Percentiles rank a stretch among this genome's conserved stretches.
Conservation (phyloP, 306 rosid species). For the Cucurbita moschata region DNA sequence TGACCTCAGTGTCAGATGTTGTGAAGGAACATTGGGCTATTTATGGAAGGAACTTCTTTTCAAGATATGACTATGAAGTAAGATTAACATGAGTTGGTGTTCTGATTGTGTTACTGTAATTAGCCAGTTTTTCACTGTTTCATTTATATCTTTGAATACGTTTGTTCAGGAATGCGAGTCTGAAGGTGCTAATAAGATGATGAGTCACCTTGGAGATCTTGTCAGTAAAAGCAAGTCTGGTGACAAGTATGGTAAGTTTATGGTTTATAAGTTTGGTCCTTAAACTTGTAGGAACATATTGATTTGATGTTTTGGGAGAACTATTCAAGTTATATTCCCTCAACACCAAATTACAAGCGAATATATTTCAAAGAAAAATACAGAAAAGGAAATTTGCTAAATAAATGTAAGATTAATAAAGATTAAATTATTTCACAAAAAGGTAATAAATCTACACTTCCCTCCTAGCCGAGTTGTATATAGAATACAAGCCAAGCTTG, state of each 20-base stretch:
- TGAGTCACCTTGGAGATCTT: slow-evolving; percentile 49
- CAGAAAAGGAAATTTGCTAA: not conserved
- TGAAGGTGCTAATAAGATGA: slow-evolving; percentile 81
- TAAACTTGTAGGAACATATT: not conserved
- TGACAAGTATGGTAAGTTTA: slow-evolving; percentile 62
- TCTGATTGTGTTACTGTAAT: not conserved
- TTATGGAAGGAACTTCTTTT: slow-evolving; percentile 88
- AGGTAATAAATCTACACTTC: not conserved
- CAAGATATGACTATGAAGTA: slow-evolving; percentile 92
- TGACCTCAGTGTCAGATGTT: slow-evolving; percentile 73
- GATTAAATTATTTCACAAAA: too few relatives aligned
- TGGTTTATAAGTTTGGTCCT: not conserved
- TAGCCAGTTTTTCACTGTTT: not conserved
- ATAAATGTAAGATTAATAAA: too few relatives aligned
- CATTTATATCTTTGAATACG: not conserved
- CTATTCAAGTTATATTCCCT: not conserved
- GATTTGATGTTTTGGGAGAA: not conserved
- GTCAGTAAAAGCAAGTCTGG: slow-evolving; percentile 59
- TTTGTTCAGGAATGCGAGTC: slow-evolving; percentile 79
- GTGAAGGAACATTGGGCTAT: slow-evolving; percentile 82
- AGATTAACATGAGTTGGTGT: not conserved
- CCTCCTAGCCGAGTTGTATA: too few relatives aligned
- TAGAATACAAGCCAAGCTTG: too few relatives aligned
- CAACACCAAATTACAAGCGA: not conserved
- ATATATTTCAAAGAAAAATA: too few relatives aligned